Conservation (phyloP, 225 moss, liverwort and hornwort genomes). For the Neckera pumila region DNA sequence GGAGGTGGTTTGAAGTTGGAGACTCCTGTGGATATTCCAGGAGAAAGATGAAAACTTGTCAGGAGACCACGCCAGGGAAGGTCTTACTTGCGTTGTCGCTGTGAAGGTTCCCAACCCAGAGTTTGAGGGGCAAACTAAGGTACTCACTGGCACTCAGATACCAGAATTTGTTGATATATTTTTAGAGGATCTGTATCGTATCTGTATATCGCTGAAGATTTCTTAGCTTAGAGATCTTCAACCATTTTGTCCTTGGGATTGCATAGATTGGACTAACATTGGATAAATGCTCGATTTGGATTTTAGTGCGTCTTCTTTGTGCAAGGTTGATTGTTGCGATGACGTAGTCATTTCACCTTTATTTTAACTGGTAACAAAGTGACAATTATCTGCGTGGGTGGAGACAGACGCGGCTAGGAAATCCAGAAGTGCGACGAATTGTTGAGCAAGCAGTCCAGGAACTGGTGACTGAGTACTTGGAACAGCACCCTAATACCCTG, state of each 20-base stretch:
- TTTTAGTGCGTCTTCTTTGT: not conserved
- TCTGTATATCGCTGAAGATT: not conserved
- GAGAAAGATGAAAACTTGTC: constrained; percentile 96
- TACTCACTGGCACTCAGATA: constrained; percentile 4
- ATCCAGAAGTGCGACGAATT: constrained; percentile 85
- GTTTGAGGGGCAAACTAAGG: constrained; percentile 99
- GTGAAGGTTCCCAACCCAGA: constrained; percentile 96
- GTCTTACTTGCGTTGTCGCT: constrained; percentile 85
- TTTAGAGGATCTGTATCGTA: not conserved
- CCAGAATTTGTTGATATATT: not conserved
- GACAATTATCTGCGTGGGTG: not conserved
- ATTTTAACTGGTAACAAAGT: not conserved
- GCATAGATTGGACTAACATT: not conserved
- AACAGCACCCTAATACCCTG: constrained; percentile 78
- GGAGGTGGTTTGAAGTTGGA: not conserved
- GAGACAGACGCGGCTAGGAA: constrained; percentile 81
- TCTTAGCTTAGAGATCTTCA: not conserved
- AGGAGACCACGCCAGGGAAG: constrained; percentile 96
- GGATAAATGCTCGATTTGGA: not conserved
- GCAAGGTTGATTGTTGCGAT: not conserved
- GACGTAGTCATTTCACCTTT: not conserved
- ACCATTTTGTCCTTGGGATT: not conserved
- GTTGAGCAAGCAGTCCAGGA: constrained; percentile 98
- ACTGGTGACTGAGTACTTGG: constrained; percentile 89
- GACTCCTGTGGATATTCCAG: constrained; percentile 16